Evolutionary conservation across 495 filamentous ascomycete genomes (phyloP), one percentile per base, ranked within the genome.

Genomic region (Daldinia caldariorum): DNA sequence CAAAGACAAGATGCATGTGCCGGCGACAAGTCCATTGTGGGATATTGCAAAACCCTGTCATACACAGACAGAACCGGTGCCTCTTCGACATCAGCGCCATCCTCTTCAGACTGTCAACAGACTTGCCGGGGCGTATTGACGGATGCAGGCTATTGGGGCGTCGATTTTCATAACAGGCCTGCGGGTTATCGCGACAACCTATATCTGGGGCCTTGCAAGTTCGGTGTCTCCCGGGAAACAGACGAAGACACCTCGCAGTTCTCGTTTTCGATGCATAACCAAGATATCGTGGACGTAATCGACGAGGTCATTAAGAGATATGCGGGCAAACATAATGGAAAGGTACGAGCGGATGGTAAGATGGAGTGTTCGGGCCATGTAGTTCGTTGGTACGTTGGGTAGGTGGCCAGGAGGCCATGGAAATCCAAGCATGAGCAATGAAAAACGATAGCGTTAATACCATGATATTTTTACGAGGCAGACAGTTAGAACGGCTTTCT

Each of bases 261-360:
- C 20, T 32, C 12, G 12, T 69, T 76, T 41, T 20, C 26, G 6
- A 29, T 76, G 10, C 10, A 47, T 16, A 76, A 76, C 18, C 71
- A 74, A 61, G 74, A 76, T 13, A 74, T 76, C 13, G 39, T 74
- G 1, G 71, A 69, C 14, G 38, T 70, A 1, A 53, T 74, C 7
- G 74, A 51, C 12, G 67, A 61, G 60, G 39, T 47, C 3, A 51
- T 74, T 6, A 51, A 50, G 4, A 45, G 59, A 6, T 76, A 70
- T 20, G 71, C 64, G 0, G 32, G 55, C 1, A 12, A 32, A 22
- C 74, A 76, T 29, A 51, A 50, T 0, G 71, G 68, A 2, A 60
- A 41, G 58, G 41, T 76, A 0, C 58, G 57, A 10, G 74, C 71
- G 2, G 61, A 74, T 50, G 74, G 71, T 0, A 72, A 65, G 4